Conservation (phyloP, 1,284 basidiomycete species). For the Meira miltonrushii region DNA sequence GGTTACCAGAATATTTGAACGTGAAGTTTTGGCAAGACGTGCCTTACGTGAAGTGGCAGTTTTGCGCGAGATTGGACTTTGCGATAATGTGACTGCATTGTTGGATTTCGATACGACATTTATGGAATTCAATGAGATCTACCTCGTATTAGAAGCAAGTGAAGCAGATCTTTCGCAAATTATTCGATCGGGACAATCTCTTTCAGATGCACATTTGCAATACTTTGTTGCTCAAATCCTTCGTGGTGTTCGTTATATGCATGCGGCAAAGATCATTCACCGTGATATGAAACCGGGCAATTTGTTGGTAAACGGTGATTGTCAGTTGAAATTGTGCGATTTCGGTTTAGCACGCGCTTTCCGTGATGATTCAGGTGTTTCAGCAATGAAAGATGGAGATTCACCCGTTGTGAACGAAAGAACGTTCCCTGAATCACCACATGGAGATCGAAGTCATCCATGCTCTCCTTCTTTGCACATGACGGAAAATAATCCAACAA, state of each 20-base stretch:
- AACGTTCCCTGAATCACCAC: slow-evolving; percentile 2
- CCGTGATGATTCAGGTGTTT: neutral
- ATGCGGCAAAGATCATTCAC: slow-evolving; percentile 46
- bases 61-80: slow-evolving; percentile 37
- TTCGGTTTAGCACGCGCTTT: slow-evolving; percentile 48
- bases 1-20: slow-evolving; percentile 48
- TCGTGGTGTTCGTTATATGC: slow-evolving; percentile 48
- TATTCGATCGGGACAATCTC: slow-evolving; percentile 43
- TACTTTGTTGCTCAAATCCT: slow-evolving; percentile 51
- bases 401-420: neutral
- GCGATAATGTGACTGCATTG: slow-evolving; percentile 44
- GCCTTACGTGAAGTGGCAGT: slow-evolving; percentile 47
- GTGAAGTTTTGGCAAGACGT: slow-evolving; percentile 45
- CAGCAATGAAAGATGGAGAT: neutral
- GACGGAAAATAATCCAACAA: neutral
- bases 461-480: slow-evolving; percentile 4
- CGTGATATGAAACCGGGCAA: slow-evolving; percentile 52
- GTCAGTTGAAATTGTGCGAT: slow-evolving; percentile 47
- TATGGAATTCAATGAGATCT: slow-evolving; percentile 51
- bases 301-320: slow-evolving; percentile 50
- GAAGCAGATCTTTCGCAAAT: slow-evolving; percentile 51
- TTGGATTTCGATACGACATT: slow-evolving; percentile 52
- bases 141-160: slow-evolving; percentile 45
- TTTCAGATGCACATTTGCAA: slow-evolving; percentile 47
- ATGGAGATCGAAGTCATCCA: neutral